Evolutionary conservation across 257 asterid genomes (phyloP).

Genomic region (Galeopsis tetrahit): DNA sequence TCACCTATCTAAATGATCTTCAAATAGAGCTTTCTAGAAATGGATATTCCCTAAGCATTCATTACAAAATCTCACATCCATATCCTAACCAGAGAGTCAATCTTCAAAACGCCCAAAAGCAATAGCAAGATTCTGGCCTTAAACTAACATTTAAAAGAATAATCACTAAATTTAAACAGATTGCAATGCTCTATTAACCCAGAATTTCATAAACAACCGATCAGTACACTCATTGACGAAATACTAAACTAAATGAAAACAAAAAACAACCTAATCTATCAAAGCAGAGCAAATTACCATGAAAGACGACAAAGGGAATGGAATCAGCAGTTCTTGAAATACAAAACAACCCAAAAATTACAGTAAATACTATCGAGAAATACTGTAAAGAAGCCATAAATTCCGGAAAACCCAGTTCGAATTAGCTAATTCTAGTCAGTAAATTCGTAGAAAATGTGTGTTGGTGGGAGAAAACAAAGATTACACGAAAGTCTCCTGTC

Average conservation of each 20-base stretch:
- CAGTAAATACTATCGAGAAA: constrained; percentile 26
- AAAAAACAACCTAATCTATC: constrained; percentile 10
- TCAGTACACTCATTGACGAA: neutral
- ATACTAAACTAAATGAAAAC: neutral
- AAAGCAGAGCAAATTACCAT: constrained; percentile 54
- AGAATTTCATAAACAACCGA: constrained; percentile 8
- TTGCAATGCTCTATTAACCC: neutral
- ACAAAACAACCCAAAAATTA: constrained; percentile 34
- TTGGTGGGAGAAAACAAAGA: neutral
- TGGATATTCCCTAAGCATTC: neutral
- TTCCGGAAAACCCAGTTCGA: constrained; percentile 17
- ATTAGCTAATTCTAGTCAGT: constrained; percentile 26
- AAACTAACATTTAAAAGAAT: constrained; percentile 10
- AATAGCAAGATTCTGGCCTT: neutral
- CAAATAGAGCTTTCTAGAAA: neutral
- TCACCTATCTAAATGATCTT: neutral
- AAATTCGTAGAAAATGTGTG: constrained; percentile 21
- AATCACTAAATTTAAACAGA: neutral
- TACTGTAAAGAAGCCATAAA: constrained; percentile 36
- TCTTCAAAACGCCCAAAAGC: constrained; percentile 13
- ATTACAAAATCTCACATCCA: neutral
- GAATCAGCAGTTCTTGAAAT: constrained; percentile 49
- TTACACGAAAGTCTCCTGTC: too few relatives aligned
- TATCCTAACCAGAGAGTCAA: constrained; percentile 23
- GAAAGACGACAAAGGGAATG: constrained; percentile 82